Conservation (phyloP, 805 yeast genomes). For the Ogataea paraovalis region DNA sequence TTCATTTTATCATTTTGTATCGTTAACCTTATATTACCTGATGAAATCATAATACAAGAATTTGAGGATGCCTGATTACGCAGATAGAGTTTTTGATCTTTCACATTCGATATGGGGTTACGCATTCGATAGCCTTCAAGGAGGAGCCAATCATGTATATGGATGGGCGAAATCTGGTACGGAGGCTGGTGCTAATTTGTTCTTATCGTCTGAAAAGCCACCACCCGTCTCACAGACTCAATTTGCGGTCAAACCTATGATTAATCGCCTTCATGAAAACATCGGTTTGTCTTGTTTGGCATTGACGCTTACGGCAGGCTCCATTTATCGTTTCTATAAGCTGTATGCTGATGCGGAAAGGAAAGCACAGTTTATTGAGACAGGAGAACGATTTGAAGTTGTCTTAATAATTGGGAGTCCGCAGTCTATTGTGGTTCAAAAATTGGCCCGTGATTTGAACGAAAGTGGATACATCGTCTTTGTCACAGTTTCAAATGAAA, state of each 20-base stretch:
- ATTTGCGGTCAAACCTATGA: not conserved
- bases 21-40: too few species aligned
- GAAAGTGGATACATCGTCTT: conserved; percentile 79
- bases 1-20: too few species aligned
- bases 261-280: not conserved
- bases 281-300: not conserved
- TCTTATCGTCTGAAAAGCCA: not conserved
- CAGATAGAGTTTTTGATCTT: conserved; percentile 18
- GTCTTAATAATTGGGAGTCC: conserved; percentile 75
- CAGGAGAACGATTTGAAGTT: conserved; percentile 75
- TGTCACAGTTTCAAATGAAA: conserved; percentile 63
- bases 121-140: conserved; percentile 2
- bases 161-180: not conserved
- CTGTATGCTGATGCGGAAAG: conserved; percentile 25
- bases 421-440: conserved; percentile 64
- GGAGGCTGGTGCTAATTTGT: not conserved
- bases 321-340: not conserved
- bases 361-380: conserved; percentile 56
- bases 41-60: too few species aligned
- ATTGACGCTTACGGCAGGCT: not conserved
- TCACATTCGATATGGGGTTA: conserved; percentile 5
- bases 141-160: not conserved
- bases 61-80: conserved; percentile 19
- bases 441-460: conserved; percentile 70
- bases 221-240: not conserved